These are phyloP conservation scores for Lizonia empirigonia DNA, from an alignment of 2,329 filamentous ascomycete genomes.

Conservation along the genomic window DNA sequence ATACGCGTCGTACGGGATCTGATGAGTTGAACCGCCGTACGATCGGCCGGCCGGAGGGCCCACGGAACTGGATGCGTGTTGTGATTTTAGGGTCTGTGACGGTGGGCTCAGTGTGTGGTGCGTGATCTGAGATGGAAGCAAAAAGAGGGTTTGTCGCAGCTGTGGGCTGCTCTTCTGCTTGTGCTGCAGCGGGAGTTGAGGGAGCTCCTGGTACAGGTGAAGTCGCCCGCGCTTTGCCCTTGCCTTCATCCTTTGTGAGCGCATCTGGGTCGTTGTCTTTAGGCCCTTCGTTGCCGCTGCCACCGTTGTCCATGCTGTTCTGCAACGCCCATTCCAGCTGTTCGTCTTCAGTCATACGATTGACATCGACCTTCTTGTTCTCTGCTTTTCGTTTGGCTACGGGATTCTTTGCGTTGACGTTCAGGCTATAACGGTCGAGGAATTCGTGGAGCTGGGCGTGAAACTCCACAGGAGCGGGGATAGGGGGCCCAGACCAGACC, in stretches of 20 bases:
- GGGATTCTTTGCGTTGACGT: conserved; percentile 87
- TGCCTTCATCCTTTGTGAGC: conserved; percentile 72
- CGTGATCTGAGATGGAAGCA: conserved; percentile 70
- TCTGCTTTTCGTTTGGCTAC: conserved; percentile 80
- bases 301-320: conserved; percentile 74
- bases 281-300: conserved; percentile 46
- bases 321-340: conserved; percentile 94
- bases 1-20: conserved; percentile 81
- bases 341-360: conserved; percentile 93
- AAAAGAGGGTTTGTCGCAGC: conserved; percentile 60
- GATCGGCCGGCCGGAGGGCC: conserved; percentile 75
- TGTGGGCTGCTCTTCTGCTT: conserved; percentile 32
- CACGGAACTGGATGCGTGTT: conserved; percentile 85
- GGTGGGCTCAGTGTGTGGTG: conserved; percentile 78
- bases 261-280: conserved; percentile 83
- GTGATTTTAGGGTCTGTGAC: conserved; percentile 68
- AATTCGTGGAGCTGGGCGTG: conserved; percentile 93
- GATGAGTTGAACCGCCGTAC: conserved; percentile 81
- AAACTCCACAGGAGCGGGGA: conserved; percentile 78
- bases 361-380: conserved; percentile 73
- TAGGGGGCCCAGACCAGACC: conserved; percentile 85
- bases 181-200: background rate
- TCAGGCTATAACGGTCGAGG: conserved; percentile 93
- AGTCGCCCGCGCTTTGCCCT: conserved; percentile 52
- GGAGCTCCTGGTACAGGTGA: conserved; percentile 26